A percentile compares a stretch with the other conserved stretches of the same genome.
Conservation (phyloP, 495 filamentous ascomycete species). For the Immersiella caudata region DNA sequence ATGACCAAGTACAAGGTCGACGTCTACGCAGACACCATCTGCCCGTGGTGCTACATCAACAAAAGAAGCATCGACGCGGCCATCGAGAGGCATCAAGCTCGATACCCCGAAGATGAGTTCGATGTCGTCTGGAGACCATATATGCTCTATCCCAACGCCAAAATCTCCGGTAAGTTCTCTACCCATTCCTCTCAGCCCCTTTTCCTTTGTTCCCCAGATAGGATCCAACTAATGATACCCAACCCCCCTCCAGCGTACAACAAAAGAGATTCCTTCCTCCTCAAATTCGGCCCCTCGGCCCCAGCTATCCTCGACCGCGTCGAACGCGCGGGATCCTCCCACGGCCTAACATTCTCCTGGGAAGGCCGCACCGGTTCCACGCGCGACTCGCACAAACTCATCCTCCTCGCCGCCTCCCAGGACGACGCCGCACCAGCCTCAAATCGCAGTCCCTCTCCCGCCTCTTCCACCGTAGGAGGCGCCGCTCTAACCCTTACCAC, state of each 20-base stretch:
- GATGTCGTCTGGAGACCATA: constrained; percentile 72
- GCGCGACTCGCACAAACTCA: constrained; percentile 73
- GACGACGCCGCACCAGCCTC: constrained; percentile 39
- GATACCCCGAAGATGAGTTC: constrained; percentile 63
- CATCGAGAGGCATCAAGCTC: constrained; percentile 61
- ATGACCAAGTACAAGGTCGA: constrained; percentile 60
- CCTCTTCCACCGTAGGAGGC: too few species aligned
- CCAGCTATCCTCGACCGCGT: constrained; percentile 28
- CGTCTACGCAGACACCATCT: constrained; percentile 76
- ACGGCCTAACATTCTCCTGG: constrained; percentile 70
- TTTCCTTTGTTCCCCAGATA: background rate
- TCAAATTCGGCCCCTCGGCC: constrained; percentile 22
- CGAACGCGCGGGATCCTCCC: constrained; percentile 15
- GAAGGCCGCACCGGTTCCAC: constrained; percentile 74
- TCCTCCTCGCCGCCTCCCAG: constrained; percentile 65
- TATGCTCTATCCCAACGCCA: constrained; percentile 69
- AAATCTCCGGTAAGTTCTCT: constrained; percentile 34
- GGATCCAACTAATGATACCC: background rate
- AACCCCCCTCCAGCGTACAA: constrained; percentile 16
- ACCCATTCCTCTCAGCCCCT: constrained; percentile 6
- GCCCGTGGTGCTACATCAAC: constrained; percentile 86
- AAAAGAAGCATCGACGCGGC: constrained; percentile 69
- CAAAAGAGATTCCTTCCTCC: constrained; percentile 20
- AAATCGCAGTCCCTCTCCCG: background rate
- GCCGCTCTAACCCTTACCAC: background rate